Percentiles rank a stretch among this genome's conserved stretches.
Conservation (phyloP, 2,329 filamentous ascomycete species). For the Pyrenophora tritici-repentis region DNA sequence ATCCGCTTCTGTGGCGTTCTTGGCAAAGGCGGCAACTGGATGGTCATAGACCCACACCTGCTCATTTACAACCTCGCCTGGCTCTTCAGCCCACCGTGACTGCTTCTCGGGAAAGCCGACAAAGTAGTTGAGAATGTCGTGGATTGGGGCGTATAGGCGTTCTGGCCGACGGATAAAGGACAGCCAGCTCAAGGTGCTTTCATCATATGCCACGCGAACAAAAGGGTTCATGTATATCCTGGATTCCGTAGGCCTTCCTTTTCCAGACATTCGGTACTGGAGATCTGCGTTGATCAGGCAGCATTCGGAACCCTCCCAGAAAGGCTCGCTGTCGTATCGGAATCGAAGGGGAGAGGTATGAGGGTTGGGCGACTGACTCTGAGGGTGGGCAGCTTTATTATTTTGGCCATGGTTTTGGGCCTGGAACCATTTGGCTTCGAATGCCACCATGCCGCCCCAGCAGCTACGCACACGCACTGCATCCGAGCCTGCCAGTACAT, state of each 20-base stretch:
- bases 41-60: conserved; percentile 56
- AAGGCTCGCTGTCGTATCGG: conserved; percentile 49
- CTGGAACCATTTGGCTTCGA: conserved; percentile 66
- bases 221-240: conserved; percentile 77
- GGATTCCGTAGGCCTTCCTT: conserved; percentile 51
- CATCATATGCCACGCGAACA: conserved; percentile 71
- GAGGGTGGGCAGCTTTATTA: conserved; percentile 18
- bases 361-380: conserved; percentile 13
- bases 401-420: conserved; percentile 35
- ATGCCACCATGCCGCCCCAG: conserved; percentile 77
- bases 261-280: conserved; percentile 43
- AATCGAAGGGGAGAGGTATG: conserved; percentile 50
- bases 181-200: conserved; percentile 62
- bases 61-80: conserved; percentile 61
- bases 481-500: conserved; percentile 65
- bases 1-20: conserved; percentile 32
- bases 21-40: conserved; percentile 26
- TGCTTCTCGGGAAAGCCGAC: conserved; percentile 65
- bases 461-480: conserved; percentile 73
- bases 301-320: conserved; percentile 56
- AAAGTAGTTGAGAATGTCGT: conserved; percentile 62
- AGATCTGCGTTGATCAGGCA: conserved; percentile 56
- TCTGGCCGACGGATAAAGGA: conserved; percentile 67
- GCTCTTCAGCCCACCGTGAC: conserved; percentile 62
- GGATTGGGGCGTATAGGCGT: conserved; percentile 63